These are phyloP conservation scores for Magnolia changhungtana DNA, from an alignment of 164 flowering plant species.

Conservation along the genomic window DNA sequence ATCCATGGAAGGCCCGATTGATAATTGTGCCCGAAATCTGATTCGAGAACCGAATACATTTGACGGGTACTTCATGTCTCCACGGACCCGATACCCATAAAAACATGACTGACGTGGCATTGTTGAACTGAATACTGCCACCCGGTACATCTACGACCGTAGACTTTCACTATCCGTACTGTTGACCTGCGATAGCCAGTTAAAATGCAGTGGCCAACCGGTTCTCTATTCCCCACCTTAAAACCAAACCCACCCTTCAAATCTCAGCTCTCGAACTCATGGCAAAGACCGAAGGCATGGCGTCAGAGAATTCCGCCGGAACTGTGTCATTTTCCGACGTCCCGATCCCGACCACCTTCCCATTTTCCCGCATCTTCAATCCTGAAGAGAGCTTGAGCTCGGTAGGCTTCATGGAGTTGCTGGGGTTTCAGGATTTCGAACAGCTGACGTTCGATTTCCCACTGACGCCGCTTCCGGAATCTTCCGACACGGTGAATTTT, in stretches of 20 bases:
- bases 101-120: neutral
- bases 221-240: slow-evolving; percentile 6
- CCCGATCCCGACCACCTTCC: slow-evolving; percentile 21
- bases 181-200: slow-evolving; percentile 40
- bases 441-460: slow-evolving; percentile 40
- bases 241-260: slow-evolving; percentile 29
- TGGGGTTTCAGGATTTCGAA: slow-evolving; percentile 40
- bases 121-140: neutral
- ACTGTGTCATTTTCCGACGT: slow-evolving; percentile 29
- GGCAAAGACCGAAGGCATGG: slow-evolving; percentile 14
- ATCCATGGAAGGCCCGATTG: neutral
- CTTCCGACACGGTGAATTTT: slow-evolving; percentile 57
- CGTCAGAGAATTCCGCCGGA: slow-evolving; percentile 20
- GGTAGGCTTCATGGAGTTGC: slow-evolving; percentile 50
- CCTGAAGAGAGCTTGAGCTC: slow-evolving; percentile 4
- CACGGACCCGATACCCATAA: neutral
- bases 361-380: slow-evolving; percentile 33
- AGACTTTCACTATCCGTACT: slow-evolving; percentile 18
- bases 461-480: slow-evolving; percentile 21
- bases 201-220: slow-evolving; percentile 18
- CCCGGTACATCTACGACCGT: neutral
- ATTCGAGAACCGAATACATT: neutral
- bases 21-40: neutral
- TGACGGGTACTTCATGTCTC: too few species aligned
- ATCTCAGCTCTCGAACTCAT: slow-evolving; percentile 5